Evolutionary conservation across 2,329 filamentous ascomycete species (phyloP).

Genomic region (Ophiostoma himal-ulmi): DNA sequence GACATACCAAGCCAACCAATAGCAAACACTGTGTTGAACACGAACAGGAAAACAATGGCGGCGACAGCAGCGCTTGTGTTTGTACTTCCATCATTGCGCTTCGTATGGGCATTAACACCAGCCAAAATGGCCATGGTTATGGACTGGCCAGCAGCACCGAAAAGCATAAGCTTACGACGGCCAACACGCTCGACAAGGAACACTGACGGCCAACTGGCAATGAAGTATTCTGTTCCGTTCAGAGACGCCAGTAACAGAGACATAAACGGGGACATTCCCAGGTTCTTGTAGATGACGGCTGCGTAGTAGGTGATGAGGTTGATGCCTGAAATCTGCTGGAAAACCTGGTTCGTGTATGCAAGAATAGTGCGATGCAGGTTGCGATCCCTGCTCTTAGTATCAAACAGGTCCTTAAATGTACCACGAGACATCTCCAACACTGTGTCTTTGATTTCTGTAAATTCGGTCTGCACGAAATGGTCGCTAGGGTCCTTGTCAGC

Average conservation of each 20-base stretch:
- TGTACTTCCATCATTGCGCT: conserved; percentile 12
- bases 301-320: conserved; percentile 27
- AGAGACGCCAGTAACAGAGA: conserved; percentile 26
- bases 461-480: conserved; percentile 51
- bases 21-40: conserved; percentile 50
- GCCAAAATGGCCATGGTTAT: conserved; percentile 48
- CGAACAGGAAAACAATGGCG: conserved; percentile 40
- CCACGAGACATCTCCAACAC: conserved; percentile 51
- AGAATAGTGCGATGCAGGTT: conserved; percentile 28
- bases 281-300: conserved; percentile 26
- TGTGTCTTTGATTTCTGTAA: conserved; percentile 50
- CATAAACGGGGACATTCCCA: conserved; percentile 25
- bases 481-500: conserved; percentile 41
- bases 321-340: conserved; percentile 41
- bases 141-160: conserved; percentile 52
- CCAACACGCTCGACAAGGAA: conserved; percentile 28
- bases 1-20: conserved; percentile 49
- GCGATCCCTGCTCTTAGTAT: conserved; percentile 25
- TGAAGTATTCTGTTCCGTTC: conserved; percentile 27
- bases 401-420: conserved; percentile 26
- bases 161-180: conserved; percentile 30
- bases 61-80: conserved; percentile 33
- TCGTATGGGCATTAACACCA: conserved; percentile 35
- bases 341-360: conserved; percentile 27
- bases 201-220: conserved; percentile 24